Conservation (phyloP, 2,329 filamentous ascomycete genomes). For the Aspergillus intermedius region DNA sequence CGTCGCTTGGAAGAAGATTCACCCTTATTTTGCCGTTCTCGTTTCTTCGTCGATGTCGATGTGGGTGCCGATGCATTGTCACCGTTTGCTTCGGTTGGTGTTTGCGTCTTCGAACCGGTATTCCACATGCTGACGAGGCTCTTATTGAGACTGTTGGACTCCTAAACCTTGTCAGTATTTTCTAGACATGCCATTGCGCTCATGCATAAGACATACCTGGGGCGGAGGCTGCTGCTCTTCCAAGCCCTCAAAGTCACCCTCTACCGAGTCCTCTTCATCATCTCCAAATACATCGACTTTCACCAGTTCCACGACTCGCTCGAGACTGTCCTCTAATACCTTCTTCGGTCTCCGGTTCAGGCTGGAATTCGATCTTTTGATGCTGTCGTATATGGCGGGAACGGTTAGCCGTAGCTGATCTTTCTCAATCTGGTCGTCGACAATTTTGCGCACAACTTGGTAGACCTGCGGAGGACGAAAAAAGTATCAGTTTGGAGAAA, state of each 20-base stretch:
- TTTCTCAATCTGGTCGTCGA: constrained; percentile 57
- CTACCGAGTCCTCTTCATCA: constrained; percentile 46
- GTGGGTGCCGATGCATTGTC: constrained; percentile 19
- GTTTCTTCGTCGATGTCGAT: constrained; percentile 45
- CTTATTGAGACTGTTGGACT: constrained; percentile 59
- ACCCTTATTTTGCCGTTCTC: constrained; percentile 56
- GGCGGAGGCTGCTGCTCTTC: constrained; percentile 28
- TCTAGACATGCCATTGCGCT: background rate
- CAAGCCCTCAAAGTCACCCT: constrained; percentile 47
- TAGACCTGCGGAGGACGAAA: constrained; percentile 51
- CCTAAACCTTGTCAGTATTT: constrained; percentile 28
- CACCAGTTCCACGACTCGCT: constrained; percentile 68
- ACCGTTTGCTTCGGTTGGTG: constrained; percentile 21
- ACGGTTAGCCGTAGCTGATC: constrained; percentile 50
- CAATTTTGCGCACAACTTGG: constrained; percentile 68
- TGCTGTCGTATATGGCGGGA: constrained; percentile 64
- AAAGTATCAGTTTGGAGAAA: constrained; percentile 5
- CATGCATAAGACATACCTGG: constrained; percentile 16
- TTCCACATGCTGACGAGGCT: constrained; percentile 57
- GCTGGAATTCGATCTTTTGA: constrained; percentile 80
- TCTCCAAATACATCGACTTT: constrained; percentile 56
- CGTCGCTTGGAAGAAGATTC: constrained; percentile 62
- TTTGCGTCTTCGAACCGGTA: constrained; percentile 30
- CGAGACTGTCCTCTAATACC: constrained; percentile 75
- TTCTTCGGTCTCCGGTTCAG: constrained; percentile 76